Evolutionary conservation across 371 early-diverging fungal genomes (phyloP).

Genomic region (Mortierella sp.): DNA sequence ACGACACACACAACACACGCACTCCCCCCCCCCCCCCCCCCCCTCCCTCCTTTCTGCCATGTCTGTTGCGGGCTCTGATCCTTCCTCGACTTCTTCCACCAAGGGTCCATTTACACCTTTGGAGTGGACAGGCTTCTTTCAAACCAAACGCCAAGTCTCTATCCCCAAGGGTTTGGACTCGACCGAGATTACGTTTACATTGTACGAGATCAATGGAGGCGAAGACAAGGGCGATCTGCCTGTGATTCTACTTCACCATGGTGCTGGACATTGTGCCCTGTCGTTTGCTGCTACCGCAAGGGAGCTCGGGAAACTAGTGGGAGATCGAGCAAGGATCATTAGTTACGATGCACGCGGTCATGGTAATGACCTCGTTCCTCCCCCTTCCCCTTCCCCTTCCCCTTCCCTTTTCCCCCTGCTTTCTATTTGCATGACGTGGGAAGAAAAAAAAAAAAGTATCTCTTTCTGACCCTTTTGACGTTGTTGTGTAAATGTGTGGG

Average conservation of each 20-base stretch:
- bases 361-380: constrained; percentile 59
- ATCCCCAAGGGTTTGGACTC: constrained; percentile 2
- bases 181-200: constrained; percentile 41
- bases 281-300: constrained; percentile 79
- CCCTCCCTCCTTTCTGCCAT: too few relatives aligned
- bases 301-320: constrained; percentile 54
- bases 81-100: background rate
- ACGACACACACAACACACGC: too few relatives aligned
- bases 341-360: constrained; percentile 86
- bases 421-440: too few relatives aligned
- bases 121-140: constrained; percentile 56
- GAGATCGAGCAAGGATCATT: constrained; percentile 64
- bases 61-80: too few relatives aligned
- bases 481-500: background rate
- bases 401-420: too few relatives aligned
- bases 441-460: too few relatives aligned
- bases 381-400: background rate
- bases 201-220: constrained; percentile 52
- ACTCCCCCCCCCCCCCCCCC: too few relatives aligned
- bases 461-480: background rate
- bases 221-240: constrained; percentile 50
- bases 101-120: constrained; percentile 31
- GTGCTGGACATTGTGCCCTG: constrained; percentile 85
- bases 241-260: constrained; percentile 88
- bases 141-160: constrained; percentile 32